A percentile compares a stretch with the other conserved stretches of the same genome.
These are phyloP conservation scores for Globisporangium alternatum DNA, from an alignment of 352 stramenopile genomes.

Conservation along the genomic window DNA sequence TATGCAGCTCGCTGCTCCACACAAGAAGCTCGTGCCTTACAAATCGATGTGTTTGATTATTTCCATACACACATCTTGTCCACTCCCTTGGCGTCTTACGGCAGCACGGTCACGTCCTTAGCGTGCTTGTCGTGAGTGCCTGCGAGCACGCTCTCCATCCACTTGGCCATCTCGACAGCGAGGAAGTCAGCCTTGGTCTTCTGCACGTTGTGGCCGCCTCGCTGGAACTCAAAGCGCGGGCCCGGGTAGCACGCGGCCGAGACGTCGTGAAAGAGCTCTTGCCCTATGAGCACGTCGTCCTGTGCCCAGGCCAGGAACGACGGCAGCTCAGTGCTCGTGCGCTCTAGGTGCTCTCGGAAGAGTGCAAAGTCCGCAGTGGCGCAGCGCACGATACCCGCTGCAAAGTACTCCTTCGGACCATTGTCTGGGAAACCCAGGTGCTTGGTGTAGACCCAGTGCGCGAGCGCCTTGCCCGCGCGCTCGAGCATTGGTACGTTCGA, in stretches of 20 bases:
- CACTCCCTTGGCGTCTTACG: too few relatives aligned
- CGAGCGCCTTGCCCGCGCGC: constrained; percentile 5
- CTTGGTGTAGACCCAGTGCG: constrained; percentile 35
- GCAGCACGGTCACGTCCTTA: constrained; percentile 13
- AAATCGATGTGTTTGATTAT: too few relatives aligned
- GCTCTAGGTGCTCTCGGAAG: constrained; percentile 31
- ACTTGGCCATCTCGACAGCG: constrained; percentile 37
- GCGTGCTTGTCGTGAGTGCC: constrained; percentile 8
- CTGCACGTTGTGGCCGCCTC: constrained; percentile 72
- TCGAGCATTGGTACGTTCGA: constrained; percentile 17
- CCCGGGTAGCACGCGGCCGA: constrained; percentile 29
- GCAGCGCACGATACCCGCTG: constrained; percentile 48
- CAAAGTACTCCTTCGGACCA: constrained; percentile 47
- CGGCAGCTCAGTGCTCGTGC: constrained; percentile 26
- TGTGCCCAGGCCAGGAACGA: constrained; percentile 54
- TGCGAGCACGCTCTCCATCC: constrained; percentile 40
- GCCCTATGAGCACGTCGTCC: constrained; percentile 62
- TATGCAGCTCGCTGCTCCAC: too few relatives aligned
- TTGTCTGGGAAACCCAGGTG: constrained; percentile 45
- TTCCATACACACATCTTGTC: too few relatives aligned
- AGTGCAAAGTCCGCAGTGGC: constrained; percentile 45
- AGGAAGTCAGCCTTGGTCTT: constrained; percentile 64
- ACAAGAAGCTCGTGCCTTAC: too few relatives aligned
- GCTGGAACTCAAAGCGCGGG: constrained; percentile 42
- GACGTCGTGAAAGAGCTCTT: constrained; percentile 47